Conservation (phyloP, 495 filamentous ascomycete species). For the Aspergillus avenaceus region DNA sequence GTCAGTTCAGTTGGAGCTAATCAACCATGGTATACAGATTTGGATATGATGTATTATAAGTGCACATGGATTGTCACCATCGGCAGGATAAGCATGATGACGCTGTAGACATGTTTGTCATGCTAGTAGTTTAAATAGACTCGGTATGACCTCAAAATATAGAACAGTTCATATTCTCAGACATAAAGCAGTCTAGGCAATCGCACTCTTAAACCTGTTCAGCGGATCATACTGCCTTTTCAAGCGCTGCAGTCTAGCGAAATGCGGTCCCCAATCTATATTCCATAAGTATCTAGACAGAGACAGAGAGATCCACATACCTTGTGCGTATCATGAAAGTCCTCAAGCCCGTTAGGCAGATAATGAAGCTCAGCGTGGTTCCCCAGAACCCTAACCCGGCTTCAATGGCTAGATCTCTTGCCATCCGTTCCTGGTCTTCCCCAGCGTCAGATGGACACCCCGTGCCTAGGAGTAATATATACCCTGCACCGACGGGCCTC, state of each 20-base stretch:
- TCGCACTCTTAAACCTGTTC: constrained; percentile 5
- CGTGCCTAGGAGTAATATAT: constrained; percentile 5
- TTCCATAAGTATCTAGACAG: not conserved
- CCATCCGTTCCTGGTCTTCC: constrained; percentile 1
- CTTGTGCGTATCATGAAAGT: constrained; percentile 7
- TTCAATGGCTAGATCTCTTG: not conserved
- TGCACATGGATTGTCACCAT: too few species aligned
- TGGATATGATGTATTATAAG: too few species aligned
- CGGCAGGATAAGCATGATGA: too few species aligned
- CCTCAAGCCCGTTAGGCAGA: constrained; percentile 8
- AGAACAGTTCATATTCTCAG: too few species aligned
- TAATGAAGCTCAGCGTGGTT: not conserved
- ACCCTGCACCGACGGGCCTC: constrained; percentile 2
- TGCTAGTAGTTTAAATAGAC: too few species aligned
- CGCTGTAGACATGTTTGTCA: too few species aligned
- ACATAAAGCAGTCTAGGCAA: too few species aligned
- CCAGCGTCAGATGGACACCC: constrained; percentile 11
- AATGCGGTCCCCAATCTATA: constrained; percentile 9
- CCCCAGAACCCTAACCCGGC: not conserved
- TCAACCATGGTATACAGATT: too few species aligned
- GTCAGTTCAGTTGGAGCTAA: too few species aligned
- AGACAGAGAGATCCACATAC: not conserved
- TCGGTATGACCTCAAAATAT: too few species aligned
- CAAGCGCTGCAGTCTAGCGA: not conserved
- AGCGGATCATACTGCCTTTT: constrained; percentile 1